These are phyloP conservation scores for Lepidium africanum DNA, from an alignment of 345 rosid species.

Conservation along the genomic window DNA sequence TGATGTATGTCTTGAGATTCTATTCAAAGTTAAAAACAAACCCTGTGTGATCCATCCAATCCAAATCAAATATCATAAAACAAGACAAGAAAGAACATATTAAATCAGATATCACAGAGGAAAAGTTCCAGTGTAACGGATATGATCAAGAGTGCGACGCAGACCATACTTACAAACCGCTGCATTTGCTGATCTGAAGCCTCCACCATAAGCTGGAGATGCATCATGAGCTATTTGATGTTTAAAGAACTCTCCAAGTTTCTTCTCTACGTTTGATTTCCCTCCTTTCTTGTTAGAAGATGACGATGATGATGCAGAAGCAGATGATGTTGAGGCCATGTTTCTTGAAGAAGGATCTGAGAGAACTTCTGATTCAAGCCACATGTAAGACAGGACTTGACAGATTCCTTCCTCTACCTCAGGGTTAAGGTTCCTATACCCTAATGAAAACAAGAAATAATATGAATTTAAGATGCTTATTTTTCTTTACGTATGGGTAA, in stretches of 20 bases:
- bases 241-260: conserved; percentile 81
- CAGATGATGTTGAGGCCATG: conserved; percentile 37
- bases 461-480: neutral
- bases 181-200: conserved; percentile 75
- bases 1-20: conserved; percentile 8
- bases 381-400: conserved; percentile 84
- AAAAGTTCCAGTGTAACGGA: conserved; percentile 53
- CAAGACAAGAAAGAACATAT: neutral
- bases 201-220: conserved; percentile 83
- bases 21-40: conserved; percentile 10
- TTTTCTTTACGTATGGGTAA: neutral
- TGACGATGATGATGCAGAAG: conserved; percentile 41
- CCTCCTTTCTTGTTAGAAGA: conserved; percentile 64
- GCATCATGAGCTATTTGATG: conserved; percentile 84
- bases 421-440: conserved; percentile 72
- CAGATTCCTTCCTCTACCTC: conserved; percentile 98
- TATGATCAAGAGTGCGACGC: conserved; percentile 62
- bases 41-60: conserved; percentile 10
- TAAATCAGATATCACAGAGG: conserved; percentile 39
- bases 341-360: conserved; percentile 39
- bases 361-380: conserved; percentile 94
- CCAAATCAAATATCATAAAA: conserved; percentile 5
- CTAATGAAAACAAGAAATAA: conserved; percentile 14
- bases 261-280: conserved; percentile 59
- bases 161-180: conserved; percentile 81